Base-by-base conservation (phyloP, 139 green algal genomes). In the Dunaliella sp. region DNA sequence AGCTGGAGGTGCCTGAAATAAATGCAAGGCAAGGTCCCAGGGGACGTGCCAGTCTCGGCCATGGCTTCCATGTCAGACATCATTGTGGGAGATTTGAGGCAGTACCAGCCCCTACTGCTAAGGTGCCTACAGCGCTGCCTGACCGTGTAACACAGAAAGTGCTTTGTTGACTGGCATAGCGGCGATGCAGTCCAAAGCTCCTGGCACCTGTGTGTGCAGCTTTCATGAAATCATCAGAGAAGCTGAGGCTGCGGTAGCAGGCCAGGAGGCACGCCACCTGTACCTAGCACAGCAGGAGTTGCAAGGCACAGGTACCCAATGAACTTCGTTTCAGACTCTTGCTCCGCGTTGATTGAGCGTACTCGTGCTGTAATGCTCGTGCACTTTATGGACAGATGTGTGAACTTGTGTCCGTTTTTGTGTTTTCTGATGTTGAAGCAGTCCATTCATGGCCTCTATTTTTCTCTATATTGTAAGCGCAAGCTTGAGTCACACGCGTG, bases 271-370 rank as follows among this genome's bases (percentile, higher is more conserved):
- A 21, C 76, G n/a, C 22, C 31, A 38, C 76, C 12, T 81, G n/a
- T 81, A 81, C 76, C 31, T 81, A 31, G 76, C 76, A 34, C 76
- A 81, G 34, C 76, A 81, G n/a, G 76, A 81, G 30, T 28, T 81
- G n/a, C 36, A 31, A 28, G 28, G 12, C 7, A 33, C 76, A 38
- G 76, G 76, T 28, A 12, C 76, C 25, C 7, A 1, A 38, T 12
- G n/a, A 26, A 26, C 7, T 65, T 65, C 48, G 48, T 65, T 7
- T 7, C 7, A 16, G 48, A 16, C 48, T 7, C 16, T 65, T 65
- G 7, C 16, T 16, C 48, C 16, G 48, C 48, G 16, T n/a, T n/a
- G n/a, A n/a, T n/a, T n/a, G n/a, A n/a, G n/a, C n/a, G n/a, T n/a
- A n/a, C n/a, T n/a, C n/a, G n/a, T n/a, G n/a, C n/a, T n/a, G n/a